Conservation (phyloP, 352 stramenopile genomes). For the Globisporangium yorkense region DNA sequence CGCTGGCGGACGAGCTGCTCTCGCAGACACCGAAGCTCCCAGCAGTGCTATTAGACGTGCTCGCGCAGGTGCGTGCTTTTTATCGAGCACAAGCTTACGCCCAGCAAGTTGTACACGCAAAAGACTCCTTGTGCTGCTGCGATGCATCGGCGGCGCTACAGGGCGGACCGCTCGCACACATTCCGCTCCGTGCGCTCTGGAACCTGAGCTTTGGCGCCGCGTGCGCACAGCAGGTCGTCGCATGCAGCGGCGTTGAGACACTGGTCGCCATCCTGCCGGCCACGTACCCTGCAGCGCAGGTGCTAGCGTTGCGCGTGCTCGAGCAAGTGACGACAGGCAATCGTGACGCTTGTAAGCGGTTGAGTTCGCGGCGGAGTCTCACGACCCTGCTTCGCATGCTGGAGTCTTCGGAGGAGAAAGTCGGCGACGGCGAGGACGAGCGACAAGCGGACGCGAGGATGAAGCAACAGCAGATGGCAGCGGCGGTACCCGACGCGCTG, state of each 20-base stretch:
- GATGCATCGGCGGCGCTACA: not conserved
- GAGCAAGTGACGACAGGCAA: slow-evolving; percentile 6
- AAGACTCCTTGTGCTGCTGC: not conserved
- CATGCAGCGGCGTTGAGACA: slow-evolving; percentile 3
- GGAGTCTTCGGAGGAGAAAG: not conserved
- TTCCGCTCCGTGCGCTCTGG: slow-evolving; percentile 9
- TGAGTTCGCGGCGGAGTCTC: slow-evolving; percentile 4
- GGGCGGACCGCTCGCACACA: slow-evolving; percentile 16
- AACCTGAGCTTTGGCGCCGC: slow-evolving; percentile 14
- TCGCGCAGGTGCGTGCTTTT: slow-evolving; percentile 2
- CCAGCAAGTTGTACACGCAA: not conserved
- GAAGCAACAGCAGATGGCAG: slow-evolving; percentile 2
- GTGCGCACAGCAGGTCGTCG: slow-evolving; percentile 6
- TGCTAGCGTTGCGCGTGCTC: slow-evolving; percentile 15
- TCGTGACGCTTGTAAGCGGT: not conserved
- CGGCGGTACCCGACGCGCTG: not conserved
- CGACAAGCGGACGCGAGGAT: not conserved
- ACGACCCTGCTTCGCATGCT: slow-evolving; percentile 5
- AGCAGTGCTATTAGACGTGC: not conserved
- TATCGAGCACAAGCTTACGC: not conserved
- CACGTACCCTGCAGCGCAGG: slow-evolving; percentile 3
- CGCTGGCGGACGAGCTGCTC: slow-evolving; percentile 6
- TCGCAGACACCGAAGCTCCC: not conserved
- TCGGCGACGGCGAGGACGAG: not conserved
- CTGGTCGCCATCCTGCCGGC: slow-evolving; percentile 14